Base-by-base conservation (phyloP, 1,139 yeast genomes). In the Kurtzmaniella quercitrusa region DNA sequence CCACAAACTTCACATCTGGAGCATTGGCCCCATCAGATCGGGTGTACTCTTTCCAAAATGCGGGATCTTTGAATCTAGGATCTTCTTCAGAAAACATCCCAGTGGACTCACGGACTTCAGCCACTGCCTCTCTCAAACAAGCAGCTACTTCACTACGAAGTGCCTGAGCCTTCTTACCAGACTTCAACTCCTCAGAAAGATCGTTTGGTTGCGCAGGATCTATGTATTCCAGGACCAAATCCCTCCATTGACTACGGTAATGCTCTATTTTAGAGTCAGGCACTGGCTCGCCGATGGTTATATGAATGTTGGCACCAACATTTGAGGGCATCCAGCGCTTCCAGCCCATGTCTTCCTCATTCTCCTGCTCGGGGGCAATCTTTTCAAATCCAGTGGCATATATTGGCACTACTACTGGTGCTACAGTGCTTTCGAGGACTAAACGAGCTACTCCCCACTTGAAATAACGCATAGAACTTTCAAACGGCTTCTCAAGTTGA, bases 371-470 rank as follows among this genome's bases (percentile, higher is more conserved):
- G 0, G 98, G 96, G 17, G 87, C 85, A 16, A 91, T 77, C 56
- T 85, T 81, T 56, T 93, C 97, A 56, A 93, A 85, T 0, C 98
- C 98, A 44, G 81, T 77, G 3, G 90, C 70, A 57, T 85, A 93
- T 19, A 93, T 84, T 0, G 98, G 98, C n/a, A 93, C 80, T 16
- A 93, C 79, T 2, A 90, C 79, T 0, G 98, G 98, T 0, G 94
- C 82, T 48, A 79, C 75, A 0, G 94, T 82, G 14, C 94, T 73
- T 62, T 93, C 98, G 44, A 93, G 66, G 3, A 93, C 73, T 52
- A 91, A 62, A 52, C 98, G 73, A 2, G 96, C 77, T 1, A 90
- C 82, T 0, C 98, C 98, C 98, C 98, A 93, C 59, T 89, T 85
- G 72, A 93, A 93, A 62, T 88, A 93, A 49, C 97, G 72, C 91